Evolutionary conservation across 495 filamentous ascomycete genomes (phyloP), one percentile per base, ranked within the genome.

Genomic region (Podospora comata): DNA sequence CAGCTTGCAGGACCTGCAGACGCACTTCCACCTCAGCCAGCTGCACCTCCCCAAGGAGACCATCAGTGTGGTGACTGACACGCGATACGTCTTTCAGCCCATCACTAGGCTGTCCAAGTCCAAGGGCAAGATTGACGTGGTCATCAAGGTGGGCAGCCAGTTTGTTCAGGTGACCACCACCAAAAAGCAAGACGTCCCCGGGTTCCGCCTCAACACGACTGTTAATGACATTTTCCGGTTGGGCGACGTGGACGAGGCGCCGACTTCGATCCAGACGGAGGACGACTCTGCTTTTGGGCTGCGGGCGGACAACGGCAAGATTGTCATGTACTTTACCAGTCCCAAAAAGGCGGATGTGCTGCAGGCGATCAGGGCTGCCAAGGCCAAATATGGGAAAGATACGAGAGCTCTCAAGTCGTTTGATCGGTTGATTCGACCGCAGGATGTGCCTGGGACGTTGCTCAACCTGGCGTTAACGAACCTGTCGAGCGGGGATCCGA

Each of bases 221-320:
- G 82, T 89, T 62, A 90, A 90, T 67, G 88, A 90, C 68, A 88
- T 89, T 26, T 90, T 88, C 76, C 83, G 87, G 28, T 79, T 90
- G 11, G 79, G 83, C 13, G 88, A 89, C 58, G 79, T 90, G 11
- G 88, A 89, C 56, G 88, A 90, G 74, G 85, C 87, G 11, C 80
- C 85, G 7, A 86, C 84, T 9, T 84, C 85, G 4, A 86, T 88
- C 67, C 81, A 85, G 67, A 87, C 85, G 0, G 87, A 89, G 62
- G 86, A 89, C 48, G 86, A 89, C 73, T 86, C 86, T n/a, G 85
- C 86, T 4, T 90, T 90, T 75, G 87, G 88, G 0, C 78, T 90
- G 19, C 80, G 87, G 62, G 87, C 86, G 1, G 88, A 89, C 67
- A 88, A 87, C 69, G 88, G 88, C 69, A 89, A 87, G 76, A 86